A percentile compares a stretch with the other conserved stretches of the same genome.
Evolutionary conservation across 768 basidiomycete genomes (phyloP).

Genomic region (Rickenella mellea): DNA sequence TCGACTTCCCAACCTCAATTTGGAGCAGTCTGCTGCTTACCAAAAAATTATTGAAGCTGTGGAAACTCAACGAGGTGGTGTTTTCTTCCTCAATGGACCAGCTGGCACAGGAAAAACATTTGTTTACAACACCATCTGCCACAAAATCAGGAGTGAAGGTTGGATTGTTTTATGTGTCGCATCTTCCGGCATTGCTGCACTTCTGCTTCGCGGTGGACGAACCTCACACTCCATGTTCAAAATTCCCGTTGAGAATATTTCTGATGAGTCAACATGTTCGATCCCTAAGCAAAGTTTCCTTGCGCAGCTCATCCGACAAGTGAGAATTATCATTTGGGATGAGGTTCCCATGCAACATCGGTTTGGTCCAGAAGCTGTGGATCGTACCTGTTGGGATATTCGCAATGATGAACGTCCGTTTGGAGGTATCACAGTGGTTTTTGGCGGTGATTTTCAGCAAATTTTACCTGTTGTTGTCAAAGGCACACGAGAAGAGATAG

Average conservation of each 20-base stretch:
- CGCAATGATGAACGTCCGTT: conserved; percentile 20
- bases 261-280: conserved; percentile 20
- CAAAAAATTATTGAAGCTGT: conserved; percentile 20
- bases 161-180: conserved; percentile 36
- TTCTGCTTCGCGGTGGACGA: conserved; percentile 31
- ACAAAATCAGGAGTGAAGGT: conserved; percentile 15
- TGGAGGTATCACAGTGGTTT: conserved; percentile 35
- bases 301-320: conserved; percentile 22
- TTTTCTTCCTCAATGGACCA: conserved; percentile 32
- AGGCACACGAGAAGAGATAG: conserved; percentile 28
- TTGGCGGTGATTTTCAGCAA: conserved; percentile 43
- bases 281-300: conserved; percentile 22
- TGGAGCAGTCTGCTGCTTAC: conserved; percentile 19
- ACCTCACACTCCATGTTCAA: conserved; percentile 42
- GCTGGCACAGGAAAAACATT: conserved; percentile 40
- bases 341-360: conserved; percentile 30
- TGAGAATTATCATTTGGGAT: conserved; percentile 34
- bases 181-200: conserved; percentile 39
- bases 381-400: conserved; percentile 27
- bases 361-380: conserved; percentile 27
- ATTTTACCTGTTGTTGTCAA: conserved; percentile 32
- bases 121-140: conserved; percentile 26
- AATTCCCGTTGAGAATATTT: conserved; percentile 30
- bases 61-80: conserved; percentile 6
- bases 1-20: conserved; percentile 15